phyloP scores from a whole-genome alignment of 2,329 filamentous ascomycete species.

The Curvularia eragrostidis region DNA sequence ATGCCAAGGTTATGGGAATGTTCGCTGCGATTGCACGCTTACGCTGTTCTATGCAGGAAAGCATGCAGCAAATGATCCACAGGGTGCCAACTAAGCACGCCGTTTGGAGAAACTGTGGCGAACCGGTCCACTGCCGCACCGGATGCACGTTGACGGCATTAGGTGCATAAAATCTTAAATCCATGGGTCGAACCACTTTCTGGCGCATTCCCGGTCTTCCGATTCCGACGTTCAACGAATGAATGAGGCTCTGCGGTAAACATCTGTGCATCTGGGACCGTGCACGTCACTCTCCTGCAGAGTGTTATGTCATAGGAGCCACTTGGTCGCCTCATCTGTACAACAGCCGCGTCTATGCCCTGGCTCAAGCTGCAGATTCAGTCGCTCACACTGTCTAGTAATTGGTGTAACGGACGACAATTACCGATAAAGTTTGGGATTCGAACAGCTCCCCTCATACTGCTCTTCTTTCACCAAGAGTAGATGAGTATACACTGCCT shows the following conservation, averaged over 20 bases:
- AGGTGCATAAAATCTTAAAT: slow-evolving; percentile 1
- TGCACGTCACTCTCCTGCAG: slow-evolving; percentile 8
- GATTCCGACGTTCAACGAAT: slow-evolving; percentile 5
- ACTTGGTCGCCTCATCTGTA: slow-evolving; percentile 13
- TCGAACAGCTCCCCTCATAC: not conserved
- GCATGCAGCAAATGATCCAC: not conserved
- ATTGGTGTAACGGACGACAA: not conserved
- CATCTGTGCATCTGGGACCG: slow-evolving; percentile 1
- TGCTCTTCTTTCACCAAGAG: not conserved
- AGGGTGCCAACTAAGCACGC: not conserved
- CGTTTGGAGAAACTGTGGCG: slow-evolving; percentile 8
- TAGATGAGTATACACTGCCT: not conserved
- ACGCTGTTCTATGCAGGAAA: not conserved
- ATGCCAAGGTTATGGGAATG: not conserved
- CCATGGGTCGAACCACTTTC: slow-evolving; percentile 1
- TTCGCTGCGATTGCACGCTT: not conserved
- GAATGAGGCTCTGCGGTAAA: slow-evolving; percentile 18
- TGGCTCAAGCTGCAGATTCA: slow-evolving; percentile 1
- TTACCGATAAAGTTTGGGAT: not conserved
- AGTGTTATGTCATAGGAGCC: slow-evolving; percentile 6
- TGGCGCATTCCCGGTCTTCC: not conserved
- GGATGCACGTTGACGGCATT: not conserved
- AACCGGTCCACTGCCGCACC: not conserved
- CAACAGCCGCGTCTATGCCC: slow-evolving; percentile 9
- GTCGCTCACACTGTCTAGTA: not conserved